Conservation (phyloP, 179 eudicot genomes). For the Silene vulgaris region DNA sequence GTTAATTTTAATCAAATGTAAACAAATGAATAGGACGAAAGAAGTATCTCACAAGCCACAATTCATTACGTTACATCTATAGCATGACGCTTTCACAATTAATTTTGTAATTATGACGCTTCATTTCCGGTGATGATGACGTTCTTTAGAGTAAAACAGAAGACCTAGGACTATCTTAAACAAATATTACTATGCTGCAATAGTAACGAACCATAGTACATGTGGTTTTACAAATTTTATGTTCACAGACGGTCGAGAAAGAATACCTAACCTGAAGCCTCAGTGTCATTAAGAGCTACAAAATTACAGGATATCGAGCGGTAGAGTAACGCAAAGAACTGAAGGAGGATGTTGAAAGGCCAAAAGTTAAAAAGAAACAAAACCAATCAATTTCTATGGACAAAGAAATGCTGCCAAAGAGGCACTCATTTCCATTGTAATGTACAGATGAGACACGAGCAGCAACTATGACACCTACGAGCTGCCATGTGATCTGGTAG, state of each 20-base stretch:
- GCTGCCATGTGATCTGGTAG: constrained; percentile 89
- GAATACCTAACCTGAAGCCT: constrained; percentile 16
- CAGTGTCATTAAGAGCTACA: constrained; percentile 20
- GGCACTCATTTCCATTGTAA: constrained; percentile 14
- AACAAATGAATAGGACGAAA: no score
- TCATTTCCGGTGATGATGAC: no score
- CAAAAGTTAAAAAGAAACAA: not conserved
- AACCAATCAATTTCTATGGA: constrained; percentile 23
- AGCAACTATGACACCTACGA: constrained; percentile 31
- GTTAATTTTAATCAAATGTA: no score
- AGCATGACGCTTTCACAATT: no score
- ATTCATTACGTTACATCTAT: no score
- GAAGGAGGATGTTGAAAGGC: not conserved
- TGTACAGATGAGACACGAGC: constrained; percentile 18
- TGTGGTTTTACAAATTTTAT: constrained; percentile 11
- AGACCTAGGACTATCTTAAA: not conserved
- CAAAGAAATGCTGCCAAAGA: constrained; percentile 23
- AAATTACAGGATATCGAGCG: constrained; percentile 18
- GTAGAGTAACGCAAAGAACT: constrained; percentile 1
- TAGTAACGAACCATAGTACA: not conserved
- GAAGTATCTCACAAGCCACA: no score
- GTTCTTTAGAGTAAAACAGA: not conserved
- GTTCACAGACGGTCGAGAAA: constrained; percentile 4
- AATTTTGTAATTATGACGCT: no score
- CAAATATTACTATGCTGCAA: constrained; percentile 11